Evolutionary conservation across 2,329 filamentous ascomycete genomes (phyloP).

Genomic region (Chrysoporthe deuterocubensis): DNA sequence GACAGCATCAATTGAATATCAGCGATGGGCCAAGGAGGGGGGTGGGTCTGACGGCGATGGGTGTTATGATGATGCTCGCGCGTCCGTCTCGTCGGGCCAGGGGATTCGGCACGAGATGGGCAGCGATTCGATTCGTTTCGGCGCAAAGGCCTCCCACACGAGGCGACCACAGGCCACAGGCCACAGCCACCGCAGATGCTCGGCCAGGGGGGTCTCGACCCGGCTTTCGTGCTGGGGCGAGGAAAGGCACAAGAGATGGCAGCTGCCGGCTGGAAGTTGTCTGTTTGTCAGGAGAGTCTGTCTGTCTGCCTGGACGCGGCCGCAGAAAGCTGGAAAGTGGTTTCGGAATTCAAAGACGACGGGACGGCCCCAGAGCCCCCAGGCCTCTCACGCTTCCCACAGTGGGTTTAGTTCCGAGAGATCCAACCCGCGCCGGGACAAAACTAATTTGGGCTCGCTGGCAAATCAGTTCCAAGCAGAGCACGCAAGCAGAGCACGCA

Average conservation of each 20-base stretch:
- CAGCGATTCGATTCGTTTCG: background rate
- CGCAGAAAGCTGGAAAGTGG: constrained; percentile 14
- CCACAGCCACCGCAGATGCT: background rate
- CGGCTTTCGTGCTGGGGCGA: background rate
- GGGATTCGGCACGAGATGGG: constrained; percentile 1
- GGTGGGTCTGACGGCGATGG: constrained; percentile 5
- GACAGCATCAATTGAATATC: constrained; percentile 19
- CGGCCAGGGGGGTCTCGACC: background rate
- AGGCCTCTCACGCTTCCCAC: background rate
- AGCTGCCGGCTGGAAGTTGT: background rate
- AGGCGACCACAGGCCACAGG: constrained; percentile 1
- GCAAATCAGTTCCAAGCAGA: constrained; percentile 3
- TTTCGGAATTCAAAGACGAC: constrained; percentile 19
- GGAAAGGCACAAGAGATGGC: background rate
- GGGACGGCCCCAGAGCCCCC: constrained; percentile 1
- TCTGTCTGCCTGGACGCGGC: background rate
- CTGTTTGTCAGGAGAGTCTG: background rate
- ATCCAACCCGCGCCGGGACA: background rate
- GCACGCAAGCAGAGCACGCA: constrained; percentile 1
- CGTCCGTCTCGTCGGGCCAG: constrained; percentile 16
- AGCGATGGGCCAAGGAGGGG: background rate
- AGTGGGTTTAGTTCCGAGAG: constrained; percentile 1
- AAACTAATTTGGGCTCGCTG: background rate
- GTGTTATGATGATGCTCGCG: constrained; percentile 14
- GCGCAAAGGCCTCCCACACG: background rate